Evolutionary conservation across 1,139 yeast species (phyloP).

Genomic region (Candida glucosophila): DNA sequence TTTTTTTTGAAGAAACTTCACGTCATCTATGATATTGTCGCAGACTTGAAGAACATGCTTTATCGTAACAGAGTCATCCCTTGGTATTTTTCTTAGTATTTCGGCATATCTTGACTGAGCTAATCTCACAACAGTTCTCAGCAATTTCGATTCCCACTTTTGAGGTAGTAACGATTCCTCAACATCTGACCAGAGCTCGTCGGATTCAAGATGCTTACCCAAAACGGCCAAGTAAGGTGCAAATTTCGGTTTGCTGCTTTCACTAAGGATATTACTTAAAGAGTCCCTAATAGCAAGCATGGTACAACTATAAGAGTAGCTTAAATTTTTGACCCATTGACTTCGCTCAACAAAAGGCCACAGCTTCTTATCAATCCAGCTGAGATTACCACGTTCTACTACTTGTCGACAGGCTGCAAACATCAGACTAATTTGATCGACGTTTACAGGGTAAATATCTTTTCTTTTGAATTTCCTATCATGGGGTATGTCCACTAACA

Average conservation of each 20-base stretch:
- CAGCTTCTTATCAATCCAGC: constrained; percentile 22
- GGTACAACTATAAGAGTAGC: constrained; percentile 38
- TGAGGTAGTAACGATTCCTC: constrained; percentile 30
- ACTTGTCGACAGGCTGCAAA: no score
- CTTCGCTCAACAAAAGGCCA: constrained; percentile 49
- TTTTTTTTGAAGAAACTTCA: constrained; percentile 47
- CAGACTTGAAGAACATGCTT: constrained; percentile 54
- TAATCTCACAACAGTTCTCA: constrained; percentile 39
- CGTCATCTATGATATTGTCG: constrained; percentile 43
- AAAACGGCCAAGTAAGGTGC: constrained; percentile 46
- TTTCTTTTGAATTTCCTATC: no score
- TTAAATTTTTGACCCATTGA: constrained; percentile 43
- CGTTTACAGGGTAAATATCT: no score
- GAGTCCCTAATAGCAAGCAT: constrained; percentile 39
- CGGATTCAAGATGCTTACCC: constrained; percentile 45
- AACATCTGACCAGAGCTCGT: constrained; percentile 31
- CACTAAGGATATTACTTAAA: constrained; percentile 39
- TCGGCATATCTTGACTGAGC: constrained; percentile 56
- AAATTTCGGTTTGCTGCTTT: constrained; percentile 49
- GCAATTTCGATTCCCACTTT: constrained; percentile 45
- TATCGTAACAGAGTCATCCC: constrained; percentile 52
- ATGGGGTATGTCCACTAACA: no score
- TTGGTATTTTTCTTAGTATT: constrained; percentile 49
- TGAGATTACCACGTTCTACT: constrained; percentile 24
- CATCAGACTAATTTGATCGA: no score